A percentile compares a stretch with the other conserved stretches of the same genome.
These are phyloP conservation scores for Epichloe gansuensis DNA, from an alignment of 2,329 filamentous ascomycete genomes.

Conservation along the genomic window DNA sequence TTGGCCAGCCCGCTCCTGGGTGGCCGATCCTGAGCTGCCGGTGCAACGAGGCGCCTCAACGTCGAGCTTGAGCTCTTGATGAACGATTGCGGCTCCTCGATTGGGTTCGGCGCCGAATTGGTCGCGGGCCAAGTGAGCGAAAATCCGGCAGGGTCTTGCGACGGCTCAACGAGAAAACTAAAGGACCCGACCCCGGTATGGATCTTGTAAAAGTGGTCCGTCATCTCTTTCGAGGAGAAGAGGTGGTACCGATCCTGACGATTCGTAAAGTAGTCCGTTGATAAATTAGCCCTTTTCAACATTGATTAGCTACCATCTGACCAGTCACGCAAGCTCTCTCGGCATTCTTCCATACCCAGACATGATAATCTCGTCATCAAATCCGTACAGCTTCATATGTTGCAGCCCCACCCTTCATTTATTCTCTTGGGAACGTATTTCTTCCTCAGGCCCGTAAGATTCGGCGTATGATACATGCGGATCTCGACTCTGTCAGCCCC, in stretches of 20 bases:
- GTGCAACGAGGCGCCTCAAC: conserved; percentile 53
- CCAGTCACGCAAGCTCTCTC: too few species aligned
- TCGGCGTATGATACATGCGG: conserved; percentile 96
- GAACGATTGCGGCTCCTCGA: conserved; percentile 58
- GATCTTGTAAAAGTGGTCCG: conserved; percentile 70
- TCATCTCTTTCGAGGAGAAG: conserved; percentile 66
- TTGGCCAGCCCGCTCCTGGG: conserved; percentile 26
- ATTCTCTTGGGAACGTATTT: conserved; percentile 75
- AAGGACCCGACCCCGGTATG: conserved; percentile 68
- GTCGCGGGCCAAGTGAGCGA: conserved; percentile 58
- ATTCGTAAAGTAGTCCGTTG: conserved; percentile 90
- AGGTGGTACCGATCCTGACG: conserved; percentile 91
- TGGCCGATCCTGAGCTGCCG: conserved; percentile 3
- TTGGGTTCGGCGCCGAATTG: conserved; percentile 65
- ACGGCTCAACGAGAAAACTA: conserved; percentile 67
- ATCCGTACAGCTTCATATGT: conserved; percentile 96
- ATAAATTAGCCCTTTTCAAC: conserved; percentile 64
- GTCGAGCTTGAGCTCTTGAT: conserved; percentile 54
- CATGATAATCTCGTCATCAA: conserved; percentile 91
- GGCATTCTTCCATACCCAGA: conserved; percentile 48
- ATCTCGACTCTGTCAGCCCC: conserved; percentile 77
- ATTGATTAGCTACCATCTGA: neutral
- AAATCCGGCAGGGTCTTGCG: conserved; percentile 42
- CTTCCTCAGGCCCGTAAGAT: conserved; percentile 78
- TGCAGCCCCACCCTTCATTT: conserved; percentile 96